Conservation (phyloP, 805 yeast species). For the Barnettozyma californica region DNA sequence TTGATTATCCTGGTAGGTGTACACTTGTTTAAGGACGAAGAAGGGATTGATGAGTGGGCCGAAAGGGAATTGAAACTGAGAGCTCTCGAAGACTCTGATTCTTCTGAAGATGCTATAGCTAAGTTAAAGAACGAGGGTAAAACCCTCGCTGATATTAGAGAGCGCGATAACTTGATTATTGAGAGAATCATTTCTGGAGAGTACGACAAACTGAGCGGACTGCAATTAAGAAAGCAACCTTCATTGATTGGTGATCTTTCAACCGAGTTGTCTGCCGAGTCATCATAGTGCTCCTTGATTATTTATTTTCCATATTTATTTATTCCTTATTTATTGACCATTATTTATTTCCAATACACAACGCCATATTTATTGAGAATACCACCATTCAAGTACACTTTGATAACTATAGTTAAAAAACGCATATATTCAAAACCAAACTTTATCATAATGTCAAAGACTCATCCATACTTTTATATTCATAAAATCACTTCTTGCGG, state of each 20-base stretch:
- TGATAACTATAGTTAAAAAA: background rate
- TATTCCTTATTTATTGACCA: constrained; percentile 12
- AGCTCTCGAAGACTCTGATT: constrained; percentile 60
- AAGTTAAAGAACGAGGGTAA: constrained; percentile 33
- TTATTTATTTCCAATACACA: constrained; percentile 7
- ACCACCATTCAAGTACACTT: background rate
- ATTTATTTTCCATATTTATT: background rate
- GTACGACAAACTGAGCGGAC: constrained; percentile 63
- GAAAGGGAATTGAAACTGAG: constrained; percentile 74
- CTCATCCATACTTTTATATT: background rate
- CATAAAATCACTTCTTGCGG: background rate
- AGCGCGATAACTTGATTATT: constrained; percentile 71
- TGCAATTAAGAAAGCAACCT: constrained; percentile 38
- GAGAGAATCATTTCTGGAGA: constrained; percentile 82
- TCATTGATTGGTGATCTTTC: constrained; percentile 12
- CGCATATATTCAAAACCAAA: background rate
- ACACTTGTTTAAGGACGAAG: constrained; percentile 45
- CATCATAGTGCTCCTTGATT: constrained; percentile 1
- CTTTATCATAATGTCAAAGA: background rate
- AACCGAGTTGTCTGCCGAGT: constrained; percentile 4
- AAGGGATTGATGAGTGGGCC: constrained; percentile 69
- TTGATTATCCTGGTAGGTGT: constrained; percentile 50
- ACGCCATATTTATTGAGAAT: background rate
- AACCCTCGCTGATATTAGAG: constrained; percentile 50
- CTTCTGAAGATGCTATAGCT: constrained; percentile 43